phyloP scores from a whole-genome alignment of 371 early-diverging fungal species.

The Thermomucor indicae-seudaticae region DNA sequence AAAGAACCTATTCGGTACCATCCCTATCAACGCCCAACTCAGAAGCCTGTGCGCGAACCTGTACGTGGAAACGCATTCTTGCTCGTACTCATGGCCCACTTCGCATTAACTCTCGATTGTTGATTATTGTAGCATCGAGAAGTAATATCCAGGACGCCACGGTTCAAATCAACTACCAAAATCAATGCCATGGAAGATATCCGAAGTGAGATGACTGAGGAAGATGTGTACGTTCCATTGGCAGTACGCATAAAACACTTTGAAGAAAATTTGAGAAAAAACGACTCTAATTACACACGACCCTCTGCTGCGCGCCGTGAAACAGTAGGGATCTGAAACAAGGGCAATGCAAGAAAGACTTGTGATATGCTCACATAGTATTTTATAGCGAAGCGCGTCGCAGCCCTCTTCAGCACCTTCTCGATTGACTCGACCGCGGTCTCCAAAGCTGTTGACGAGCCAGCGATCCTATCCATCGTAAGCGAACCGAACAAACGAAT shows the following conservation, averaged over 20 bases:
- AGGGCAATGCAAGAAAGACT: too few relatives aligned
- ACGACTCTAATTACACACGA: not conserved
- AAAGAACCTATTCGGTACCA: too few relatives aligned
- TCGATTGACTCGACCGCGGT: not conserved
- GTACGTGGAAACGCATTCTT: too few relatives aligned
- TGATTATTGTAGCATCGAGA: too few relatives aligned
- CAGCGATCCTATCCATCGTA: not conserved
- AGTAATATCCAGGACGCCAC: too few relatives aligned
- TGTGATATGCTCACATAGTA: too few relatives aligned
- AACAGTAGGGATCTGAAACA: too few relatives aligned
- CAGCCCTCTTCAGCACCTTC: not conserved
- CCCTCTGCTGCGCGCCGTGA: not conserved
- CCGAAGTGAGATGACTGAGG: slow-evolving; percentile 13
- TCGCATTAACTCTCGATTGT: too few relatives aligned
- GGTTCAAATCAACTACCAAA: slow-evolving; percentile 12
- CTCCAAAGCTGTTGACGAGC: not conserved
- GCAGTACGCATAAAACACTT: slow-evolving; percentile 19
- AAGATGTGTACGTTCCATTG: slow-evolving; percentile 16
- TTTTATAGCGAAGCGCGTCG: not conserved
- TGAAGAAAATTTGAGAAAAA: slow-evolving; percentile 15
- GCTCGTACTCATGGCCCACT: too few relatives aligned
- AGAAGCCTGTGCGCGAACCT: too few relatives aligned
- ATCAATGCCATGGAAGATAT: slow-evolving; percentile 27
- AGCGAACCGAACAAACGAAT: not conserved
- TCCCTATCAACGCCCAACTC: too few relatives aligned